Base-by-base conservation (phyloP, 2,329 filamentous ascomycete species). In the Colletotrichum aenigma region DNA sequence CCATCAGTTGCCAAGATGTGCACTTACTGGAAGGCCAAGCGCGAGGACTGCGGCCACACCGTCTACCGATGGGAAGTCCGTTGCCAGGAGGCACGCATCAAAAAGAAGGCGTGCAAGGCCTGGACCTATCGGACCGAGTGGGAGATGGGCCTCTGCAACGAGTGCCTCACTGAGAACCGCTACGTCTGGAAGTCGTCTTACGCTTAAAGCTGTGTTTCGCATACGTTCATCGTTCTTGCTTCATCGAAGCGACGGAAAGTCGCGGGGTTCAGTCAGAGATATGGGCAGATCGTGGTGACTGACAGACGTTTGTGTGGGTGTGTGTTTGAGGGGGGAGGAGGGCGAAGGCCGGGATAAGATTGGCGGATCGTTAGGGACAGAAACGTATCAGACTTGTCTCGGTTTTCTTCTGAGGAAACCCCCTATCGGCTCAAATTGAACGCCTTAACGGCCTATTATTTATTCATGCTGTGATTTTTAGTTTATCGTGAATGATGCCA, bases 91-190 rank as follows among this genome's bases (percentile, higher is more conserved):
- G 71, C 68, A 18, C 62, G 36, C 32, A 28, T 30, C 16, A 48
- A 36, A 26, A 43, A 69, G 9, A 36, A 68, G 61, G 61, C n/a
- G 7, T 71, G 61, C 36, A 48, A n/a, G n/a, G 30, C 21, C 15
- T 69, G 52, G 52, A 34, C 68, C 18, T 15, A 66, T 16, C 34
- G 66, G 68, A 74, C 68, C 9, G 32, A 38, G 18, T 71, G 72
- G 72, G 68, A 71, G 52, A 26, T 36, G 28, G 72, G 72, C 8
- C 62, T 71, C 36, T 74, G 72, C 60, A 30, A 71, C 24, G 60
- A 21, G 7, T 74, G 72, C 32, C 34, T 71, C 12, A 18, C 15
- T 4, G 71, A 65, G 28, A 30, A n/a, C n/a, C 21, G 60, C 9
- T 71, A 74, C 13, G 48, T 32, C 8, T 38, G 13, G n/a, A 52